Percentiles rank a stretch among this genome's conserved stretches.
These are phyloP conservation scores for Dendrobium huoshanense DNA, from an alignment of 106 monocot genomes.

Conservation along the genomic window DNA sequence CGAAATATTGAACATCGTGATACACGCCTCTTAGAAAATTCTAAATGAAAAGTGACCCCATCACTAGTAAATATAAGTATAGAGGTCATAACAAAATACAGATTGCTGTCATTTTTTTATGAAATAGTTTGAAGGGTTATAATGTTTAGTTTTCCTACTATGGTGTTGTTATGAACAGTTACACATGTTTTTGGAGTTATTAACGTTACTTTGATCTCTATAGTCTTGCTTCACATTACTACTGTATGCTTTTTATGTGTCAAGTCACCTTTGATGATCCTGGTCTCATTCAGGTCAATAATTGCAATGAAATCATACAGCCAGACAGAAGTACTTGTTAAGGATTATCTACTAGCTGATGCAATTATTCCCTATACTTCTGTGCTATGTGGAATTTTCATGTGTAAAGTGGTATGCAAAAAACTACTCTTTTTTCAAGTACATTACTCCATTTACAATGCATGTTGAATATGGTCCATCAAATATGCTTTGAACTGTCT, in stretches of 20 bases:
- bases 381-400: constrained; percentile 38
- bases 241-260: background rate
- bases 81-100: background rate
- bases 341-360: constrained; percentile 50
- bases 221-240: background rate
- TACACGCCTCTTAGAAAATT: background rate
- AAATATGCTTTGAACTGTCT: background rate
- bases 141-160: background rate
- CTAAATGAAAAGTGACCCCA: background rate
- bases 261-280: constrained; percentile 4
- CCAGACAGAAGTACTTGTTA: constrained; percentile 37
- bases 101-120: background rate
- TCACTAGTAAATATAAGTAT: background rate
- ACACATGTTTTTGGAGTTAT: background rate
- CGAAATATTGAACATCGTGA: background rate
- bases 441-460: background rate
- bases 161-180: background rate
- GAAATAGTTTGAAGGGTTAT: background rate
- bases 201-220: background rate
- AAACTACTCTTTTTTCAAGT: background rate
- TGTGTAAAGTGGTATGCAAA: constrained; percentile 49
- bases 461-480: background rate
- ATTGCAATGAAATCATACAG: constrained; percentile 39
- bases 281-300: constrained; percentile 9
- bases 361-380: constrained; percentile 34